A percentile compares a stretch with the other conserved stretches of the same genome.
Conservation (phyloP, 768 basidiomycete genomes). For the Hirschioporus abietinus region DNA sequence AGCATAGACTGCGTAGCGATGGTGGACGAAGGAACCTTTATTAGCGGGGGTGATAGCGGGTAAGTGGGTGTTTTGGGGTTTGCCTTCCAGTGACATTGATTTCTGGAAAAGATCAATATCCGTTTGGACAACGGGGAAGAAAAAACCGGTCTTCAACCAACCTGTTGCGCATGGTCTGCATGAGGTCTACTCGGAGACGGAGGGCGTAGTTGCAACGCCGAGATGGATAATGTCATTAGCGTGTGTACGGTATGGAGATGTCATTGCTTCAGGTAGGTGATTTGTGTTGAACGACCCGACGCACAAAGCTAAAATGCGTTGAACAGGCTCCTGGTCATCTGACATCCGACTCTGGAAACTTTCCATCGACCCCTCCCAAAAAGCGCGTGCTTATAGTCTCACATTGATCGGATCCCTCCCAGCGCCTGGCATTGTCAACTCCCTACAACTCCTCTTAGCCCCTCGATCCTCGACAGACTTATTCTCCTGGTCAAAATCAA, state of each 20-base stretch:
- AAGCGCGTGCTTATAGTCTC: slow-evolving; percentile 46
- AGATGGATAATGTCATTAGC: slow-evolving; percentile 90
- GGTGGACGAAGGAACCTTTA: slow-evolving; percentile 90
- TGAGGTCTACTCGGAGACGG: slow-evolving; percentile 63
- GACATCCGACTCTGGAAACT: slow-evolving; percentile 88
- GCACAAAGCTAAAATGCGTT: not conserved
- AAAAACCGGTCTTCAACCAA: slow-evolving; percentile 89
- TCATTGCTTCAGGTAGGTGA: slow-evolving; percentile 79
- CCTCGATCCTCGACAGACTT: slow-evolving; percentile 35
- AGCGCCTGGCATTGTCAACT: slow-evolving; percentile 82
- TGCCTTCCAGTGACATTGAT: slow-evolving; percentile 6
- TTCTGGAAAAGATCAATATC: slow-evolving; percentile 65
- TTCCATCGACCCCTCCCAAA: slow-evolving; percentile 53
- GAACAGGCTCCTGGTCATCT: slow-evolving; percentile 89
- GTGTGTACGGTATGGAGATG: slow-evolving; percentile 80
- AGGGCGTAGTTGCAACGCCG: slow-evolving; percentile 69
- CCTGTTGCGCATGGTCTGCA: slow-evolving; percentile 85
- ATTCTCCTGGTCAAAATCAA: slow-evolving; percentile 33
- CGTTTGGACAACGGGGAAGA: slow-evolving; percentile 88
- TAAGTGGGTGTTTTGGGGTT: slow-evolving; percentile 33
- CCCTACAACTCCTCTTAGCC: slow-evolving; percentile 71
- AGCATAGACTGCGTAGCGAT: slow-evolving; percentile 90
- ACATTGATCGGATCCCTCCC: slow-evolving; percentile 56
- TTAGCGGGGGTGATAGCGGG: slow-evolving; percentile 97
- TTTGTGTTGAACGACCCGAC: not conserved